Evolutionary conservation across 371 early-diverging fungal genomes (phyloP).

Genomic region (Nematocida sp.): DNA sequence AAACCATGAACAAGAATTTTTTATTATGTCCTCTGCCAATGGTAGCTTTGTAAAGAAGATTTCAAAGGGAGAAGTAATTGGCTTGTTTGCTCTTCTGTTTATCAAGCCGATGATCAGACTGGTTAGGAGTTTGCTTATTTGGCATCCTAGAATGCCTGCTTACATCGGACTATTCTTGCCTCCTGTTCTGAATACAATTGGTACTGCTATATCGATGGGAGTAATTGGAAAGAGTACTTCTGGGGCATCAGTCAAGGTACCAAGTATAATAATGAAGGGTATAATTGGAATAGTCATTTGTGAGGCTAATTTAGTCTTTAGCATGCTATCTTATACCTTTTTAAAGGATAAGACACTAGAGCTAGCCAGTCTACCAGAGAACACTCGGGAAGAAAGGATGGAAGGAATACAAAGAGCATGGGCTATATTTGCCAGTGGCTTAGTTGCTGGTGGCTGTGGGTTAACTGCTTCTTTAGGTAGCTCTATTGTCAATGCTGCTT

Average conservation of each 20-base stretch:
- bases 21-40: slow-evolving; percentile 1
- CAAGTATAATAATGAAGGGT: slow-evolving; percentile 60
- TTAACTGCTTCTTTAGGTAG: slow-evolving; percentile 60
- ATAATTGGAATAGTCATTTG: slow-evolving; percentile 64
- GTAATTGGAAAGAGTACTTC: slow-evolving; percentile 59
- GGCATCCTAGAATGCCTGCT: slow-evolving; percentile 11
- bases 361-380: not conserved
- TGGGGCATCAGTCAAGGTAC: slow-evolving; percentile 60
- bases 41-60: slow-evolving; percentile 14
- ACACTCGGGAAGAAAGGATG: slow-evolving; percentile 1
- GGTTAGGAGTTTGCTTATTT: not conserved
- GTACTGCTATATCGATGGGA: slow-evolving; percentile 58
- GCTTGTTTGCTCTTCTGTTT: not conserved
- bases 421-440: slow-evolving; percentile 51
- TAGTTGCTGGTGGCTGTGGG: slow-evolving; percentile 57
- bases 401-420: slow-evolving; percentile 1
- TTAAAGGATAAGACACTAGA: slow-evolving; percentile 39
- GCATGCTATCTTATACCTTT: slow-evolving; percentile 57
- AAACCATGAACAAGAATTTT: slow-evolving; percentile 1
- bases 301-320: slow-evolving; percentile 62
- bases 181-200: slow-evolving; percentile 57
- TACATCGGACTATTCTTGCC: slow-evolving; percentile 59
- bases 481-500: slow-evolving; percentile 61
- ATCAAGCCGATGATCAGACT: not conserved
- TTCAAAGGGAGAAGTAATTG: slow-evolving; percentile 4